phyloP scores from a whole-genome alignment of 2,329 filamentous ascomycete species.

The Aspergillus puulaauensis region DNA sequence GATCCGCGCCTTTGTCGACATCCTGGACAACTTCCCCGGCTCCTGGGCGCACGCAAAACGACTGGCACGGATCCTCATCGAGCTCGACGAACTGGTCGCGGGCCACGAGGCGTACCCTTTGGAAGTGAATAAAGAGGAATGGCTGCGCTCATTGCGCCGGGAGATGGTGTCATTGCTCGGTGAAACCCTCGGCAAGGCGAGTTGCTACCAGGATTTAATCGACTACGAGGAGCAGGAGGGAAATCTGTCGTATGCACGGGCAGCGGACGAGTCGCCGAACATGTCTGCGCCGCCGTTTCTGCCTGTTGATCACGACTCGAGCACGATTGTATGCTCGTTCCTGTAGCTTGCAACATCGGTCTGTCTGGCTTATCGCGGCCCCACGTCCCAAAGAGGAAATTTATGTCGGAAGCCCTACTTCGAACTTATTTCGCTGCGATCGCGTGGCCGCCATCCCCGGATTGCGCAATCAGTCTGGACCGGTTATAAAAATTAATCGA shows the following conservation, averaged over 20 bases:
- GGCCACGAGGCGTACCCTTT: background rate
- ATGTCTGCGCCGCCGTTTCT: background rate
- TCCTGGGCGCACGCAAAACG: background rate
- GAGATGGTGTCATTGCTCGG: background rate
- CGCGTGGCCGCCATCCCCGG: too few species aligned
- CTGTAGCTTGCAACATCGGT: background rate
- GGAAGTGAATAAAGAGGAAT: background rate
- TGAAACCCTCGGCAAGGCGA: background rate
- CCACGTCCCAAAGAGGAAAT: background rate
- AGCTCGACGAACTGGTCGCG: background rate
- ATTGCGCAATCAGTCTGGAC: background rate
- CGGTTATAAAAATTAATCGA: background rate
- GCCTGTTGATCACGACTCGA: background rate
- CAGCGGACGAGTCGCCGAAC: background rate
- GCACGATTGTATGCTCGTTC: background rate
- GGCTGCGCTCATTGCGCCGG: background rate
- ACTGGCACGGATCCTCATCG: background rate
- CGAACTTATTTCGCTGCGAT: too few species aligned
- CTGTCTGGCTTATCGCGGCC: too few species aligned
- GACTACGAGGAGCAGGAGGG: background rate
- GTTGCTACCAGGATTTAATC: background rate
- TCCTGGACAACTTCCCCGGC: background rate
- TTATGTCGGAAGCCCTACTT: background rate
- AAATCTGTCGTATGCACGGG: background rate
- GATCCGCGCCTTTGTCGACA: background rate